A percentile compares a stretch with the other conserved stretches of the same genome.
These are phyloP conservation scores for Kurtzmaniella quercitrusa DNA, from an alignment of 1,139 yeast genomes.

Conservation along the genomic window DNA sequence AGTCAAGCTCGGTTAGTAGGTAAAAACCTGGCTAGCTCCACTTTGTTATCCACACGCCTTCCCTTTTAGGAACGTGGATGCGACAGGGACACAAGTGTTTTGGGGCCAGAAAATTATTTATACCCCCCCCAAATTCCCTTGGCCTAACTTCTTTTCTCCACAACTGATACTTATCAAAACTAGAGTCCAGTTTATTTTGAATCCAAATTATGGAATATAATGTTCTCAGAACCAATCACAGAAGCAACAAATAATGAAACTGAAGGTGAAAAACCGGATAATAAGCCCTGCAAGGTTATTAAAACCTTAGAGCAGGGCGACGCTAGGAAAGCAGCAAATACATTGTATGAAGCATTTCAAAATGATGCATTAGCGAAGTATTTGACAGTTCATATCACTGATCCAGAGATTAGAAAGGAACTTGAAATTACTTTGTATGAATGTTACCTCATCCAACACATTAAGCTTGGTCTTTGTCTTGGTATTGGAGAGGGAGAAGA, in stretches of 20 bases:
- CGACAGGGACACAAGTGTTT: neutral
- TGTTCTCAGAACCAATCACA: slow-evolving; percentile 7
- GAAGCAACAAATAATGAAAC: slow-evolving; percentile 5
- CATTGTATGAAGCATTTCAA: slow-evolving; percentile 48
- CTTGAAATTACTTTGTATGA: slow-evolving; percentile 51
- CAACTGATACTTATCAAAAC: slow-evolving; percentile 3
- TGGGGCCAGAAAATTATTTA: slow-evolving; percentile 1
- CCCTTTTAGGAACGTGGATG: slow-evolving; percentile 2
- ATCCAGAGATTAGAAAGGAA: slow-evolving; percentile 28
- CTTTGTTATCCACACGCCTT: neutral
- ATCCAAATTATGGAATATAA: slow-evolving; percentile 7
- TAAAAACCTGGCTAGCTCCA: neutral
- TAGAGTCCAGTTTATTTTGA: slow-evolving; percentile 1
- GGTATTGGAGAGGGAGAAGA: slow-evolving; percentile 43
- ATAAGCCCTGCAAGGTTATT: slow-evolving; percentile 11
- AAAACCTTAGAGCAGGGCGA: slow-evolving; percentile 37
- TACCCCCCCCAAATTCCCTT: slow-evolving; percentile 2
- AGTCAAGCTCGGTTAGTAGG: neutral
- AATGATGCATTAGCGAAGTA: slow-evolving; percentile 50
- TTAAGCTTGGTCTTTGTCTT: slow-evolving; percentile 51
- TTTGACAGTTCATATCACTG: slow-evolving; percentile 38
- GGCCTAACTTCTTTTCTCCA: neutral
- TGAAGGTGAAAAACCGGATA: slow-evolving; percentile 9
- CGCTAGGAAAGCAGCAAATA: slow-evolving; percentile 50
- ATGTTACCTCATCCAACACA: slow-evolving; percentile 54